Conservation (phyloP, 192 early-diverging fungal genomes). For the Cetraspora pellucida region DNA sequence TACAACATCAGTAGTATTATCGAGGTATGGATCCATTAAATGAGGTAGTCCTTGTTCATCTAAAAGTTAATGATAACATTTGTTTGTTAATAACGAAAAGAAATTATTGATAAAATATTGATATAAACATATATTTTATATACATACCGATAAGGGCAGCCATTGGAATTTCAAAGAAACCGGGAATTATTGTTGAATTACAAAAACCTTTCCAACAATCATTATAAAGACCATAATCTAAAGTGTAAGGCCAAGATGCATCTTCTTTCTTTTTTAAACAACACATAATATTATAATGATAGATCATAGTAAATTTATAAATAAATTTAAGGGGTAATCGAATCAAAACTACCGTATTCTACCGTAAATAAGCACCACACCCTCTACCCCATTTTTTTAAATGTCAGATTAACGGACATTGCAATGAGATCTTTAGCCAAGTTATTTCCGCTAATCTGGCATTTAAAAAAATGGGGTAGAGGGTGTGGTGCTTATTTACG, state of each 20-base stretch:
- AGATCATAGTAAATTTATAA: too few relatives aligned
- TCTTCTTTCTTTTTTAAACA: conserved; percentile 36
- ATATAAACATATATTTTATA: not conserved
- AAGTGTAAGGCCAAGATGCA: conserved; percentile 68
- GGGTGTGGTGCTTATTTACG: too few relatives aligned
- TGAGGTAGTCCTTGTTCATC: conserved; percentile 32
- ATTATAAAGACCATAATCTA: conserved; percentile 64
- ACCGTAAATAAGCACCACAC: too few relatives aligned
- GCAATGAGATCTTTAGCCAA: too few relatives aligned
- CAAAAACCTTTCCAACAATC: conserved; percentile 63
- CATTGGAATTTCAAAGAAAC: conserved; percentile 73
- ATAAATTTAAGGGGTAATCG: too few relatives aligned
- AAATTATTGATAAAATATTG: not conserved
- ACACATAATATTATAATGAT: too few relatives aligned
- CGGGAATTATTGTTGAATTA: conserved; percentile 47
- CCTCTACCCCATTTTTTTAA: too few relatives aligned
- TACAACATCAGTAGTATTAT: conserved; percentile 44
- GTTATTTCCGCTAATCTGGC: too few relatives aligned
- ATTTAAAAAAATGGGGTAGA: too few relatives aligned
- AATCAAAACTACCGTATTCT: too few relatives aligned
- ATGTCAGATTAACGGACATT: too few relatives aligned
- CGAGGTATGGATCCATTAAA: conserved; percentile 55
- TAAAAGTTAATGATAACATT: not conserved
- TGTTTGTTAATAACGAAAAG: conserved; percentile 17
- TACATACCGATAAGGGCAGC: conserved; percentile 52